Evolutionary conservation across 2,329 filamentous ascomycete species (phyloP).

Genomic region (Aspergillus sp.): DNA sequence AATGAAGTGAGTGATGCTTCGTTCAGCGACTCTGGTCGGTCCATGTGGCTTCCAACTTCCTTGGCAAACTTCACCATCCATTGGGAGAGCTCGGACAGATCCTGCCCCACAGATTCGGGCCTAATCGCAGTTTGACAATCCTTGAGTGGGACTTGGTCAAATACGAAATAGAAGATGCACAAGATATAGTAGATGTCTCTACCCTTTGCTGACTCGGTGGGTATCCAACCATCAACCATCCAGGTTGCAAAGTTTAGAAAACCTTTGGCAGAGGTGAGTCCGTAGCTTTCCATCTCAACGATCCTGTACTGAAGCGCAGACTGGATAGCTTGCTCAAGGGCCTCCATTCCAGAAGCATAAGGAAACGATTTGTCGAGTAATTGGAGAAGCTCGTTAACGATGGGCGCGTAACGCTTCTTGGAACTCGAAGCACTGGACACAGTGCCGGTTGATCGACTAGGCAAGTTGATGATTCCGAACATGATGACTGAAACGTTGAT

Average conservation of each 20-base stretch:
- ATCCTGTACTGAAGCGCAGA: background rate
- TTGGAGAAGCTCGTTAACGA: background rate
- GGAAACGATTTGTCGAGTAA: background rate
- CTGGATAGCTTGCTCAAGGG: background rate
- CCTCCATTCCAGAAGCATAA: background rate
- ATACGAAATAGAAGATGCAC: constrained; percentile 45
- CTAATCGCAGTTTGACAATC: constrained; percentile 31
- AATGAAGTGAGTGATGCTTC: background rate
- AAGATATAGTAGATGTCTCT: constrained; percentile 41
- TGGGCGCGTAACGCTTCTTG: background rate
- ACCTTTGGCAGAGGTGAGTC: background rate
- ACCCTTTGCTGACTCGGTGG: constrained; percentile 37
- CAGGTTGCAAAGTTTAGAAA: constrained; percentile 18
- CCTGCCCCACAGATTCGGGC: constrained; percentile 30
- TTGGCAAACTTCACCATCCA: constrained; percentile 45
- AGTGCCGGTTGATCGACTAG: background rate
- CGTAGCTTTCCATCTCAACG: background rate
- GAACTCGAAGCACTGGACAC: background rate
- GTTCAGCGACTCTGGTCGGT: constrained; percentile 36
- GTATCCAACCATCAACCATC: constrained; percentile 38
- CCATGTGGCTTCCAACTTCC: constrained; percentile 40
- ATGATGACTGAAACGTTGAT: background rate
- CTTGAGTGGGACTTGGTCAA: constrained; percentile 37
- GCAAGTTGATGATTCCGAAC: background rate
- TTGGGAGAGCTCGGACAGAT: constrained; percentile 36